Percentiles rank a stretch among this genome's conserved stretches.
Evolutionary conservation across 2,329 filamentous ascomycete species (phyloP).

Genomic region (Nemania abortiva): DNA sequence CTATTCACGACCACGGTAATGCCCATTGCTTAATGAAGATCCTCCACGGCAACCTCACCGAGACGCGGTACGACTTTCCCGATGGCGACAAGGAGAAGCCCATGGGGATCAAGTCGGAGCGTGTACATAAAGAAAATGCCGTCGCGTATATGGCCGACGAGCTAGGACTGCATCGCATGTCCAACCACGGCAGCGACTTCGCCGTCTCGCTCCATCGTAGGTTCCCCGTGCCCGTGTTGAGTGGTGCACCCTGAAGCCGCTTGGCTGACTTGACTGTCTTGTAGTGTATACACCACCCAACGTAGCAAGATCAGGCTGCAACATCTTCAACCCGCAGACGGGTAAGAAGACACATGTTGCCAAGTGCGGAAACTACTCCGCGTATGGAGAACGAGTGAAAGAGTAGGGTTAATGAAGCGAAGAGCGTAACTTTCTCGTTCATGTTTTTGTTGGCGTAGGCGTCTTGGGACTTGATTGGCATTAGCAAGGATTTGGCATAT

Average conservation of each 20-base stretch:
- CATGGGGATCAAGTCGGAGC: constrained; percentile 74
- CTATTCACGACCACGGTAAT: constrained; percentile 89
- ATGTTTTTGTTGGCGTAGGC: constrained; percentile 28
- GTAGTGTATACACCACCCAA: constrained; percentile 88
- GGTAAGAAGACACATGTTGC: constrained; percentile 78
- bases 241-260: constrained; percentile 29
- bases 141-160: constrained; percentile 94
- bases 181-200: constrained; percentile 79
- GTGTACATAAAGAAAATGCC: constrained; percentile 74
- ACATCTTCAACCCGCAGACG: constrained; percentile 82
- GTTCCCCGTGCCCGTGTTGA: constrained; percentile 45
- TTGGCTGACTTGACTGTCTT: constrained; percentile 44
- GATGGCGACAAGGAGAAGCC: constrained; percentile 63
- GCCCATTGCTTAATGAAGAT: constrained; percentile 95
- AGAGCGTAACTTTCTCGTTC: not conserved
- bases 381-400: constrained; percentile 64
- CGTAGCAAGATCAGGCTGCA: constrained; percentile 83
- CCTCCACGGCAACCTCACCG: constrained; percentile 80
- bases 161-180: constrained; percentile 86
- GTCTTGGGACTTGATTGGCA: constrained; percentile 32
- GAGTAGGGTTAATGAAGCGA: constrained; percentile 49
- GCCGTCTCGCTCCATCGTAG: constrained; percentile 85
- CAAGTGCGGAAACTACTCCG: constrained; percentile 79
- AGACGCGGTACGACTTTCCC: constrained; percentile 85
- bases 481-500: constrained; percentile 26